phyloP scores from a whole-genome alignment of 495 filamentous ascomycete genomes.

The Pyronema domesticum region DNA sequence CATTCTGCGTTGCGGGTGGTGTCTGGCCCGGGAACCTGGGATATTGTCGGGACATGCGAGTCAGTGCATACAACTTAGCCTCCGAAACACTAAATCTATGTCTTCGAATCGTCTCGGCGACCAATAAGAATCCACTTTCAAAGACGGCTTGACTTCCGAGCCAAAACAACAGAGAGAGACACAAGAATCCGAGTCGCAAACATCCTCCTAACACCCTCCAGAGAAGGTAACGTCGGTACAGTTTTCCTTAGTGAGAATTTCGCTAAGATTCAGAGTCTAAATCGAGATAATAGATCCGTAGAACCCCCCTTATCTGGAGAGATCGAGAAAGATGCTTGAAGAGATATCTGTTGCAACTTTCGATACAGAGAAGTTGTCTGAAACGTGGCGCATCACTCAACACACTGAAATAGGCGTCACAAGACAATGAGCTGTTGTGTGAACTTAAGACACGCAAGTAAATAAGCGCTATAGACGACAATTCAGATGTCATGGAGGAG shows the following conservation, averaged over 20 bases:
- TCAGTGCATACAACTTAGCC: neutral
- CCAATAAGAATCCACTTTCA: neutral
- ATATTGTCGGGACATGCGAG: neutral
- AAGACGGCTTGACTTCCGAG: neutral
- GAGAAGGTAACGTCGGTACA: neutral
- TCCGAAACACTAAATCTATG: neutral
- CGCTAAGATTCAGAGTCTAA: neutral
- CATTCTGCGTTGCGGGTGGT: neutral
- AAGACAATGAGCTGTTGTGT: neutral
- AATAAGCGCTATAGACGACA: neutral
- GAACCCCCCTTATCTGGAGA: neutral
- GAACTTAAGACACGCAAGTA: neutral
- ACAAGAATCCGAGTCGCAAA: neutral
- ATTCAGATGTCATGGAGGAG: neutral
- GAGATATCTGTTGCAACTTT: no score
- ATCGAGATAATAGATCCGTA: neutral
- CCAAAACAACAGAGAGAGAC: neutral
- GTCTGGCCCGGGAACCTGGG: neutral
- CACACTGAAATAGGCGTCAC: neutral
- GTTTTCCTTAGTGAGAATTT: neutral
- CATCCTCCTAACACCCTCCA: neutral
- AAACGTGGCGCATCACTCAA: no score
- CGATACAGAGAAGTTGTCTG: no score
- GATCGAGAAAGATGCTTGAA: neutral
- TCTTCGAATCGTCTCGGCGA: neutral